Base-by-base conservation (phyloP, 805 yeast genomes). In the Wickerhamiella spandovensis region DNA sequence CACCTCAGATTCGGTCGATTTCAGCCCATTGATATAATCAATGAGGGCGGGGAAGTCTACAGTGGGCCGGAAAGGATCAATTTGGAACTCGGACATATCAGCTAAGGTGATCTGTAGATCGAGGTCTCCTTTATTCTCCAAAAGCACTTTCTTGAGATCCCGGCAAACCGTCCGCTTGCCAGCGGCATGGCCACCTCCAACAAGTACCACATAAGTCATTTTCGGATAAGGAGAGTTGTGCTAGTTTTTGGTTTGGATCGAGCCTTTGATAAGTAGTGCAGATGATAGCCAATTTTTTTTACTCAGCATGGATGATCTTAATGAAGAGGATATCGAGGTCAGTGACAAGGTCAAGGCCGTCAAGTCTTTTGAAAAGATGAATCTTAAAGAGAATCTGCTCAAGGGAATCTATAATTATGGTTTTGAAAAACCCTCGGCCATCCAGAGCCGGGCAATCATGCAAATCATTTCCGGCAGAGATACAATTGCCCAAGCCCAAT, bases 401-500 rank as follows among this genome's bases (percentile, higher is more conserved):
- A 64, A 75, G 54, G 81, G 92, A 55, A 81, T 84, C 49, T 84
- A 81, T 64, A 82, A 81, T 58, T 82, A 83, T 67, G 94, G 94
- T 54, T 84, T 80, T 67, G 89, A 83, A 67, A 70, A 77, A 22
- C 94, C 94, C 37, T 80, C 87, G 37, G 86, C 92, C 38, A 84
- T 84, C 64, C 94, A 84, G 66, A 79, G 81, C 51, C 70, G 92
- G 60, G 94, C 92, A 46, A 84, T 84, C 57, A 72, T 78, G 64
- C 90, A 83, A 61, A 82, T 84, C 58, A 80, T 84, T 53, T 76
- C 78, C 51, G 89, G 89, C 43, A 68, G 81, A 60, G 90, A 83
- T 61, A 72, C 76, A 0, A 74, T 92, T 56, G 98, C 98, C 54
- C 98, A 92, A 73, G 97, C 98, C 53, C 98, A 92, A 72, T 87